These are phyloP conservation scores for Ganoderma meredithae DNA, from an alignment of 1,284 basidiomycete species.

Conservation along the genomic window DNA sequence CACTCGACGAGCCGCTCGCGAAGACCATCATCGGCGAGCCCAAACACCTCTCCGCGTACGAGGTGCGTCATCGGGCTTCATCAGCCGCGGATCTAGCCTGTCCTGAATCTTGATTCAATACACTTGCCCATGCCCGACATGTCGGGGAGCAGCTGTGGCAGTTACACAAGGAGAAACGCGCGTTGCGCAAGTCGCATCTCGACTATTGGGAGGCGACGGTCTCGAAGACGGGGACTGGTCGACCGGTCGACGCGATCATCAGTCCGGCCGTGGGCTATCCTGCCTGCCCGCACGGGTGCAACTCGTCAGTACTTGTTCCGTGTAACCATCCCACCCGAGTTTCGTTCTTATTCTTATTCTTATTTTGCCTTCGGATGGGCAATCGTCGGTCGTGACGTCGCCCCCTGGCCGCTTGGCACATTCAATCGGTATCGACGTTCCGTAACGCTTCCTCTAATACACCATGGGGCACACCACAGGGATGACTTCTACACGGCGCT, in stretches of 20 bases:
- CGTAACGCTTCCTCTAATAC: no score
- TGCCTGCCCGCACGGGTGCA: slow-evolving; percentile 48
- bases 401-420: background rate
- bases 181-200: slow-evolving; percentile 51
- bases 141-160: slow-evolving; percentile 51
- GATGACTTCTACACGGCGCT: slow-evolving; percentile 38
- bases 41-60: slow-evolving; percentile 39
- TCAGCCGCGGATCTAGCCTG: background rate
- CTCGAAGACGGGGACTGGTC: slow-evolving; percentile 49
- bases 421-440: background rate
- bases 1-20: slow-evolving; percentile 39
- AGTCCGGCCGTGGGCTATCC: slow-evolving; percentile 45
- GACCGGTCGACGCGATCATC: slow-evolving; percentile 57
- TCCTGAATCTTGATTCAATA: background rate
- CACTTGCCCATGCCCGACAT: slow-evolving; percentile 26
- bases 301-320: slow-evolving; percentile 37
- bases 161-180: slow-evolving; percentile 48
- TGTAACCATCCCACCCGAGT: background rate
- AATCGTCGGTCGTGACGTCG: background rate
- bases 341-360: background rate
- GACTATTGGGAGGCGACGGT: slow-evolving; percentile 55
- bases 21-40: slow-evolving; percentile 38
- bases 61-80: slow-evolving; percentile 35
- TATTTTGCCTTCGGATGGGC: background rate
- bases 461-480: slow-evolving; percentile 18